Evolutionary conservation across 2,329 filamentous ascomycete genomes (phyloP), one percentile per base, ranked within the genome.

Genomic region (Epichloe gansuensis): DNA sequence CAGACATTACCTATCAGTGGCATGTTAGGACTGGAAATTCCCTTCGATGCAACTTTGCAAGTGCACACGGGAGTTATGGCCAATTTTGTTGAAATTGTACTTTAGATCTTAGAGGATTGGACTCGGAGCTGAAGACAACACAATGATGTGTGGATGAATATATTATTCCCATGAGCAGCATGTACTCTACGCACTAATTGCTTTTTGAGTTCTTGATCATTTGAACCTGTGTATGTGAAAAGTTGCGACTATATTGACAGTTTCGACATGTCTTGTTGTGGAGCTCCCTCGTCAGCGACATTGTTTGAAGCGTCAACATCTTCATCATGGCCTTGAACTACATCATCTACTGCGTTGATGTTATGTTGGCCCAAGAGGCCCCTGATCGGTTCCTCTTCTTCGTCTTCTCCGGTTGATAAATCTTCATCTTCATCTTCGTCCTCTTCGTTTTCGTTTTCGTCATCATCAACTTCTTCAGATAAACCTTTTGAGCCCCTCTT

Each of bases 21-120:
- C 65, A 70, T 69, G 42, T 65, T 68, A 69, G 64, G 61, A 61
- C 61, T 60, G 62, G 61, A 65, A 46, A n/a, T 23, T 8, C 48
- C 23, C 46, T 41, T 34, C n/a, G 15, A 41, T 49, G 37, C 37
- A 31, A 13, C 21, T n/a, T 13, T 42, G 37, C 41, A 49, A 5
- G 47, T 49, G 25, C 23, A 41, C 9, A 54, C 57, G 56, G 59
- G 59, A 59, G n/a, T 37, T 25, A 38, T 28, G 45, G 51, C 58
- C 59, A 54, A 64, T 67, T 62, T 68, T 60, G 64, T 60, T 58
- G 59, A 59, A 61, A 65, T 68, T 72, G 68, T 72, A 70, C 66
- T 64, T 63, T 70, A 71, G 62, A 64, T 67, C 58, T 63, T 46
- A 46, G 35, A 55, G 47, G 46, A 47, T 37, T 28, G 48, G 51